Conservation (phyloP, 257 asterid species). For the Solanum sitiens region DNA sequence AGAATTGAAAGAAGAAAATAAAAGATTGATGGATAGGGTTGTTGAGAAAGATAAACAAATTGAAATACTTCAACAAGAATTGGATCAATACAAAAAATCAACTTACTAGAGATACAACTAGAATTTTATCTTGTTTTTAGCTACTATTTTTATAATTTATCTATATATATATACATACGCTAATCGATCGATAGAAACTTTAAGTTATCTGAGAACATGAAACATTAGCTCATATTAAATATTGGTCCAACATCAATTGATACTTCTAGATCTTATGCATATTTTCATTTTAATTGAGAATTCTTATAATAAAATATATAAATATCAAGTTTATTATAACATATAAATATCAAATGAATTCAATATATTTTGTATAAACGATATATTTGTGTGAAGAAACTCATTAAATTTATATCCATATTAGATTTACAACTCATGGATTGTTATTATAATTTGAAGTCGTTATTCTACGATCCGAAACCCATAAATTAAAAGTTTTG, state of each 20-base stretch:
- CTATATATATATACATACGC: no score
- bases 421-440: not conserved
- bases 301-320: not conserved
- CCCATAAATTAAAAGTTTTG: accelerated
- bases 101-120: not conserved
- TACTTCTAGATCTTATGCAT: not conserved
- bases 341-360: not conserved
- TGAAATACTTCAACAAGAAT: slow-evolving; percentile 3
- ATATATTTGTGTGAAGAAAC: not conserved
- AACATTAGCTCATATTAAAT: not conserved
- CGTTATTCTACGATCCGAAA: not conserved
- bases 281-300: not conserved
- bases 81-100: not conserved
- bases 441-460: not conserved
- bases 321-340: not conserved
- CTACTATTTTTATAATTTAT: not conserved
- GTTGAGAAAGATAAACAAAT: slow-evolving; percentile 17
- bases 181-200: no score
- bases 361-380: not conserved
- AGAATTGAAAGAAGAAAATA: slow-evolving; percentile 11
- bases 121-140: not conserved
- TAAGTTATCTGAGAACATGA: not conserved
- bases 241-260: not conserved
- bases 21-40: slow-evolving; percentile 5
- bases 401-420: no score